These are phyloP conservation scores for Hapsidospora chrysogenum DNA, from an alignment of 495 filamentous ascomycete genomes.

Conservation along the genomic window DNA sequence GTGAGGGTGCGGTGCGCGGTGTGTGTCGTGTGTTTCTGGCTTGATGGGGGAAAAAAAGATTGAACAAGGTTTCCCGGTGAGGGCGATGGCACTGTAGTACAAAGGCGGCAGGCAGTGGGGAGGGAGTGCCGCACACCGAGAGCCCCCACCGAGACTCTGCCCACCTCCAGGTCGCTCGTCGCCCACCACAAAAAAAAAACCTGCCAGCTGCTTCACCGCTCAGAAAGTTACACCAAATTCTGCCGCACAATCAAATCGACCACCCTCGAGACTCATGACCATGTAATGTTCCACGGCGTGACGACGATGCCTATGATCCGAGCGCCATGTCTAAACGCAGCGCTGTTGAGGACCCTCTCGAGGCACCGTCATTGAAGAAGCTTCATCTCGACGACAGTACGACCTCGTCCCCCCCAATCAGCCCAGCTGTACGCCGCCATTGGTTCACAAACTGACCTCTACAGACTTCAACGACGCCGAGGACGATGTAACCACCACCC, in stretches of 20 bases:
- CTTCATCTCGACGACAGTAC: background rate
- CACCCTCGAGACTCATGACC: background rate
- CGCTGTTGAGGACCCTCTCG: constrained; percentile 5
- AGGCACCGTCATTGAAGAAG: constrained; percentile 3
- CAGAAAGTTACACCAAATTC: background rate
- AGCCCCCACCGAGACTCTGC: no score
- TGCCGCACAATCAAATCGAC: background rate
- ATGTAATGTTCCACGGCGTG: no score
- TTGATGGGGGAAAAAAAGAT: no score
- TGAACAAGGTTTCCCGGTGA: no score
- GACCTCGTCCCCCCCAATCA: background rate
- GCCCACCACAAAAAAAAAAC: no score
- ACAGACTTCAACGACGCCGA: background rate
- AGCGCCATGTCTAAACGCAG: constrained; percentile 14
- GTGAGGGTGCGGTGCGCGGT: no score
- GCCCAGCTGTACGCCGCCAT: background rate
- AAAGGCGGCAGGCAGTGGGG: no score
- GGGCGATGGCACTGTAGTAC: no score
- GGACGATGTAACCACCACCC: background rate
- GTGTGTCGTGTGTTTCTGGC: no score
- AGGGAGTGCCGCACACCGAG: no score
- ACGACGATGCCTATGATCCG: no score
- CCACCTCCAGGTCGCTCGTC: no score
- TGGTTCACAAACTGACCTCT: background rate
- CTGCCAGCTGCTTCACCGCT: background rate